Conservation (phyloP, 2,329 filamentous ascomycete species). For the Penicillium vulpinum region DNA sequence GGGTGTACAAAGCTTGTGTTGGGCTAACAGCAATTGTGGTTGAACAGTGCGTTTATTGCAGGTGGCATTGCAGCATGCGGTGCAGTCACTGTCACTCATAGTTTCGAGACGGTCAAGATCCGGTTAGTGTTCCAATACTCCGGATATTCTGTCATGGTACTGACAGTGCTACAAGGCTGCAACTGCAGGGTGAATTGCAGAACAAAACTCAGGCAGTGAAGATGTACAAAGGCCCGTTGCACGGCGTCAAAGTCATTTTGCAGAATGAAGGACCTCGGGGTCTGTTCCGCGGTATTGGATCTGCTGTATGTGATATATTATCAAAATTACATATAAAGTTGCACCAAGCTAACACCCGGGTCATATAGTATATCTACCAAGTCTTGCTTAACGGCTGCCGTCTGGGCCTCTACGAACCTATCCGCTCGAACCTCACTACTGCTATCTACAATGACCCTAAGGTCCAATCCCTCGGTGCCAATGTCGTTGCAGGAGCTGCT, state of each 20-base stretch:
- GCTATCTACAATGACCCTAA: slow-evolving; percentile 69
- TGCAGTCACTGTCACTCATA: slow-evolving; percentile 94
- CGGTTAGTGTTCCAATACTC: slow-evolving; percentile 57
- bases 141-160: background rate
- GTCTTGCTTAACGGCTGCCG: slow-evolving; percentile 94
- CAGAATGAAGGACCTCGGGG: slow-evolving; percentile 85
- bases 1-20: background rate
- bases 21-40: slow-evolving; percentile 12
- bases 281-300: slow-evolving; percentile 84
- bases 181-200: slow-evolving; percentile 93
- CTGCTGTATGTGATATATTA: slow-evolving; percentile 58
- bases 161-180: slow-evolving; percentile 62
- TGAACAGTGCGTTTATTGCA: slow-evolving; percentile 77
- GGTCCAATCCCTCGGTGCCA: slow-evolving; percentile 84
- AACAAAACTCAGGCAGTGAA: slow-evolving; percentile 79
- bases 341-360: background rate
- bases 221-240: slow-evolving; percentile 86
- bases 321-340: background rate
- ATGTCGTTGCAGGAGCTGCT: slow-evolving; percentile 86
- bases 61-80: slow-evolving; percentile 96
- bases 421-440: slow-evolving; percentile 70
- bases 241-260: slow-evolving; percentile 86
- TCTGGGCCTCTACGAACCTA: slow-evolving; percentile 94
- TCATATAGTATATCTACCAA: slow-evolving; percentile 80
- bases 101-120: slow-evolving; percentile 99